Evolutionary conservation across 768 basidiomycete species (phyloP), one percentile per base, ranked within the genome.

Genomic region (Boletus edulis): DNA sequence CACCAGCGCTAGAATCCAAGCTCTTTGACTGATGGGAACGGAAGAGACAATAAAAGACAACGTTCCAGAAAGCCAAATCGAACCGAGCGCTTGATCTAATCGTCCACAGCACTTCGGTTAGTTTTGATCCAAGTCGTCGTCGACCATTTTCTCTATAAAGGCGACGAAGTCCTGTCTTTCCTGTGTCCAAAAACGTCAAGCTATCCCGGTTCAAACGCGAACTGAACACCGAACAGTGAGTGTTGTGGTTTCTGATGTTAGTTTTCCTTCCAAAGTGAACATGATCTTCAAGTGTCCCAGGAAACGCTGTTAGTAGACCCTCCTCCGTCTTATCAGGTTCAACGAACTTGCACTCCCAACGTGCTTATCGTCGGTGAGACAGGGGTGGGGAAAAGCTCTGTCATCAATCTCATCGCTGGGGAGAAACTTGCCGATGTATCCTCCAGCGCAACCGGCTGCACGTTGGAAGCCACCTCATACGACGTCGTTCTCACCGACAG

Each of bases 401-500:
- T 76, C 31, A 57, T 77, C 51, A 78, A 77, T 56, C 70, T 78
- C 64, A 56, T 78, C 37, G 62, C 62, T 18, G 68, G 67, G 12
- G 38, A 57, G 5, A 14, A 60, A 0, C 44, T 62, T 5, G 75
- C 75, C 5, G 37, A 29, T 0, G 63, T 67, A 9, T 73, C 71
- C 11, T 62, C 65, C 18, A 18, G 62, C 1, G 69, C 71, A 12
- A 42, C 29, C 0, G 75, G 74, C 3, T 74, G 70, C 58, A 78
- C 78, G 1, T 57, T 76, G 44, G 41, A 66, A 9, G 62, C 59
- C 38, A 48, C 46, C 0, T 46, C 57, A 0, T 74, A 77, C 40
- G 51, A 58, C 4, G 49, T 65, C 31, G 49, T 55, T 17, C 63
- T 72, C 53, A 12, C 38, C 5, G 61, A 62, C 17, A 4, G 2